phyloP scores from a whole-genome alignment of 116 monocot species.

The Cymodocea nodosa region DNA sequence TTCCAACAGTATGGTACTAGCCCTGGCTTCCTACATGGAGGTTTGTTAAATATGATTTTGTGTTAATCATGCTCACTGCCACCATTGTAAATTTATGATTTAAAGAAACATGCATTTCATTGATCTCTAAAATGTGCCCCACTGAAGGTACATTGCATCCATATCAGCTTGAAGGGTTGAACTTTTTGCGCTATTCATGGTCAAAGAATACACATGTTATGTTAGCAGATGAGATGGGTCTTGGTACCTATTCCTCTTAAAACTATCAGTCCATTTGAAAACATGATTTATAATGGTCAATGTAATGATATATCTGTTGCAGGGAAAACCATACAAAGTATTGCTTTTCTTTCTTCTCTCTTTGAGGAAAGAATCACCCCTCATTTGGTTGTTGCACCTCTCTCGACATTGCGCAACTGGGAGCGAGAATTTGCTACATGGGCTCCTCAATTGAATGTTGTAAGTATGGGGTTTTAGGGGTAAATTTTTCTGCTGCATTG shows the following conservation, averaged over 20 bases:
- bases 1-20: constrained; percentile 51
- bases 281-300: background rate
- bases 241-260: constrained; percentile 38
- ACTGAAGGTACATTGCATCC: constrained; percentile 77
- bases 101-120: background rate
- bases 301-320: constrained; percentile 1
- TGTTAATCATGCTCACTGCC: background rate
- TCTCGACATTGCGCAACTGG: constrained; percentile 96
- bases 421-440: constrained; percentile 98
- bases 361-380: constrained; percentile 70
- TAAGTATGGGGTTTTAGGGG: constrained; percentile 28
- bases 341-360: constrained; percentile 95
- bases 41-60: constrained; percentile 28
- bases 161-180: constrained; percentile 96
- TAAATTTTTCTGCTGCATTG: background rate
- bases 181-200: constrained; percentile 96
- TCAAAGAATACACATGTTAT: constrained; percentile 86
- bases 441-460: constrained; percentile 98
- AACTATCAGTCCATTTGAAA: background rate
- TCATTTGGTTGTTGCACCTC: constrained; percentile 87
- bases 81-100: background rate
- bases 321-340: constrained; percentile 99
- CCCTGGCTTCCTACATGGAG: constrained; percentile 78
- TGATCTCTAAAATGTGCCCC: constrained; percentile 2
- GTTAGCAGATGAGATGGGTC: constrained; percentile 99